These are phyloP conservation scores for Saturnispora diversa DNA, from an alignment of 805 yeast species.

Conservation along the genomic window DNA sequence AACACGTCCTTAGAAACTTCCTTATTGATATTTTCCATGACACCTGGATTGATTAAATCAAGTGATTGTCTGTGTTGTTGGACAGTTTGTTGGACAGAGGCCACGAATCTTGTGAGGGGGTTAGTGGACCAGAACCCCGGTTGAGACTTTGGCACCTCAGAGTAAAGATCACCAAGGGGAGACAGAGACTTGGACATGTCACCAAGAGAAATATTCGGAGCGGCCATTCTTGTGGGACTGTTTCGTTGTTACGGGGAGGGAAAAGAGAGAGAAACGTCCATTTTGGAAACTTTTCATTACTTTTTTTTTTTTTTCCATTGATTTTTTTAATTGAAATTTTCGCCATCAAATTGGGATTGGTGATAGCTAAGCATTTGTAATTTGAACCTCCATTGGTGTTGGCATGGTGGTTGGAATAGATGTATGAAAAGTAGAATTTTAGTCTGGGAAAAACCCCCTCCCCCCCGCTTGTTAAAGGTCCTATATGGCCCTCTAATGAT, in stretches of 20 bases:
- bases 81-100: constrained; percentile 65
- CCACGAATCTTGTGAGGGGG: constrained; percentile 72
- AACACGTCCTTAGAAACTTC: constrained; percentile 94
- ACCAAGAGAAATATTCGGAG: constrained; percentile 36
- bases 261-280: not conserved
- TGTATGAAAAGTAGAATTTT: no score
- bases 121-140: constrained; percentile 69
- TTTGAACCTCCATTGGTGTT: no score
- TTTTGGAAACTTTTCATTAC: not conserved
- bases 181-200: constrained; percentile 53
- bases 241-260: no score
- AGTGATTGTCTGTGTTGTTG: constrained; percentile 73
- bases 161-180: constrained; percentile 50
- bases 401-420: no score
- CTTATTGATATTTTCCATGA: constrained; percentile 85
- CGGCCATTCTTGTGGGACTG: constrained; percentile 19
- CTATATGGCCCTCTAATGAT: no score
- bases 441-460: no score
- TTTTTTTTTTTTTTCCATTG: constrained; percentile 6
- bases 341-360: no score
- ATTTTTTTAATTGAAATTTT: no score
- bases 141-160: constrained; percentile 38
- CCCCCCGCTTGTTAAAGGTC: no score
- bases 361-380: no score
- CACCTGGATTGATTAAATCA: constrained; percentile 86